Base-by-base conservation (phyloP, 148 eudicot genomes). In the Nepenthes gracilis region DNA sequence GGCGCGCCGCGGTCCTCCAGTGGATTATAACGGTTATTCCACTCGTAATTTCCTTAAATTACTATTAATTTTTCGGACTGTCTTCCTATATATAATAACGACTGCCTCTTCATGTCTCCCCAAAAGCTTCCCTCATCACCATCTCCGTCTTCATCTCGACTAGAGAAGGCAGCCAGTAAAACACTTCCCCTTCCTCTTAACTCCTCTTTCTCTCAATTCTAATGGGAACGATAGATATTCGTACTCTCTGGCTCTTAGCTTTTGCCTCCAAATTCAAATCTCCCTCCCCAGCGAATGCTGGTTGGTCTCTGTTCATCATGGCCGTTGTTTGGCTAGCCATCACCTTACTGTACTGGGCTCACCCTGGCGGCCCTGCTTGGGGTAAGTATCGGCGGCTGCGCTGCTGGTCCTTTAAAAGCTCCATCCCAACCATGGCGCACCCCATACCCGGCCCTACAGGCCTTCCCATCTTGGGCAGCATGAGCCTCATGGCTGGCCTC, bases 321-420 rank as follows among this genome's bases (percentile, higher is more conserved):
- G 35, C 67, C 47, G 49, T 64, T n/a, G 6, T 52, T 23, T 52
- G 83, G 80, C 36, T 81, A 45, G 48, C 65, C 43, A 53, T 80
- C 55, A 74, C 58, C 85, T 55, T 87, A 35, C 35, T 83, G 23
- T 67, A 68, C 75, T 89, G 96, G 96, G 67, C 78, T 48, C 80
- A 78, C 58, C 87, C 80, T 0, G 93, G 90, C 0, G 97, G 97
- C 2, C 88, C 97, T 0, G 94, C 97, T 32, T 89, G 94, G 97
- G 90, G 90, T 2, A 84, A 73, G 49, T 68, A 76, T 58, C 12
- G 62, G 47, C 66, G 65, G 34, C 61, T 47, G 33, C 69, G 63
- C 15, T 50, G 63, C 15, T 50, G 57, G 6, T 9, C 55, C 32
- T 13, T 5, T 12, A 1, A 4, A 4, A 40, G 8, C 34, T 13